Conservation (phyloP, 208 protist species). For the Phytomonas francai region DNA sequence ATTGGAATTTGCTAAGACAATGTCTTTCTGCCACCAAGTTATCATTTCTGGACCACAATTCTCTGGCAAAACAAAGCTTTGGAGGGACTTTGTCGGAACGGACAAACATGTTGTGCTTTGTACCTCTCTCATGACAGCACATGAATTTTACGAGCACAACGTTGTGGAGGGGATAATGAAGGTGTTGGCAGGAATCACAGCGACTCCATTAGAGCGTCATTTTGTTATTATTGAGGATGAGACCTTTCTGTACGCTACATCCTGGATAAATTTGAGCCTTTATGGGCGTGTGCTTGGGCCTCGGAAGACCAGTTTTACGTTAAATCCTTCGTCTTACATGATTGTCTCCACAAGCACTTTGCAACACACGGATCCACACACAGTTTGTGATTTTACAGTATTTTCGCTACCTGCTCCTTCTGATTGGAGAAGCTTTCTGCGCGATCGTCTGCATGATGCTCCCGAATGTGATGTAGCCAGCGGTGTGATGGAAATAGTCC, state of each 20-base stretch:
- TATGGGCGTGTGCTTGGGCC: conserved; percentile 10
- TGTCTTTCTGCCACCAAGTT: conserved; percentile 37
- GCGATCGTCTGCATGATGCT: conserved; percentile 19
- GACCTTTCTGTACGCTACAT: conserved; percentile 15
- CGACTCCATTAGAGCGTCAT: conserved; percentile 11
- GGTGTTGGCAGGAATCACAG: neutral
- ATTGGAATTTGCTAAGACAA: conserved; percentile 33
- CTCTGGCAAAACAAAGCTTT: conserved; percentile 63
- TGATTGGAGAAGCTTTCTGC: conserved; percentile 37
- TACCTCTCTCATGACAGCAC: conserved; percentile 39
- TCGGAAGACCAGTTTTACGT: conserved; percentile 20
- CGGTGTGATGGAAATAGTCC: conserved; percentile 27
- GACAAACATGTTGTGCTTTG: conserved; percentile 37
- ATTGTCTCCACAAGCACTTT: conserved; percentile 29
- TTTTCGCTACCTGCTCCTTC: conserved; percentile 25
- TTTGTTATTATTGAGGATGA: conserved; percentile 41
- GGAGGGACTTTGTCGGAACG: conserved; percentile 44
- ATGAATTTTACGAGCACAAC: conserved; percentile 60
- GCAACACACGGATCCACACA: conserved; percentile 21
- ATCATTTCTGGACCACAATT: conserved; percentile 61
- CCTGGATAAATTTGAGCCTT: conserved; percentile 21
- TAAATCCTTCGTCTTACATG: conserved; percentile 19
- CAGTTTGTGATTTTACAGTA: conserved; percentile 33
- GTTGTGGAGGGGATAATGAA: conserved; percentile 17
- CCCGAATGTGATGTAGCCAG: conserved; percentile 21